A percentile compares a stretch with the other conserved stretches of the same genome.
Evolutionary conservation across 345 rosid genomes (phyloP).

Genomic region (Gynandropsis gynandra): DNA sequence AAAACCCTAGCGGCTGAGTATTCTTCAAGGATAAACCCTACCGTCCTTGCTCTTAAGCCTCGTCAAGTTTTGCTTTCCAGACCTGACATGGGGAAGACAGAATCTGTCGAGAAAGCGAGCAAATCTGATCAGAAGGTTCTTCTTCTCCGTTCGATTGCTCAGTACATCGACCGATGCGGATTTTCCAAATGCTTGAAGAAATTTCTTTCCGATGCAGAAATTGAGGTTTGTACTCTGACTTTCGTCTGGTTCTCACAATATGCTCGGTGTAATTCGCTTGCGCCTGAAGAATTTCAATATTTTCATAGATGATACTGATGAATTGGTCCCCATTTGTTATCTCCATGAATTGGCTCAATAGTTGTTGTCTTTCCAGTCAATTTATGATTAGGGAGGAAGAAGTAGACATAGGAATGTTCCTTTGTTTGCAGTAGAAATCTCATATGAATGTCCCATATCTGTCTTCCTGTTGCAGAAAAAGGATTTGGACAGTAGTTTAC

Average conservation of each 20-base stretch:
- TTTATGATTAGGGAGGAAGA: too few species aligned
- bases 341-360: too few species aligned
- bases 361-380: too few species aligned
- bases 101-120: neutral
- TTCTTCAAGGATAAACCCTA: slow-evolving; percentile 25
- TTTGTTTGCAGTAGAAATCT: neutral
- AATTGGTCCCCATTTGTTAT: neutral
- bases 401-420: neutral
- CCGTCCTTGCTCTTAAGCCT: slow-evolving; percentile 42
- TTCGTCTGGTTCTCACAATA: neutral
- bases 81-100: slow-evolving; percentile 22
- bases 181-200: slow-evolving; percentile 67
- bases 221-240: slow-evolving; percentile 36
- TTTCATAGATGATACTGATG: too few species aligned
- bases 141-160: slow-evolving; percentile 49
- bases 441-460: slow-evolving; percentile 5
- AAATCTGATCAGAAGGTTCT: slow-evolving; percentile 32
- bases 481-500: slow-evolving; percentile 27
- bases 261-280: too few species aligned
- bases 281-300: neutral
- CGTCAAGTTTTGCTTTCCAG: slow-evolving; percentile 43
- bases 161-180: slow-evolving; percentile 44
- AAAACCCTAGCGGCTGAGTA: slow-evolving; percentile 20
- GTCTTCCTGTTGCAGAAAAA: slow-evolving; percentile 37
- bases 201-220: slow-evolving; percentile 49